phyloP scores from a whole-genome alignment of 2,329 filamentous ascomycete genomes.

The Sporothrix euskadiensis region DNA sequence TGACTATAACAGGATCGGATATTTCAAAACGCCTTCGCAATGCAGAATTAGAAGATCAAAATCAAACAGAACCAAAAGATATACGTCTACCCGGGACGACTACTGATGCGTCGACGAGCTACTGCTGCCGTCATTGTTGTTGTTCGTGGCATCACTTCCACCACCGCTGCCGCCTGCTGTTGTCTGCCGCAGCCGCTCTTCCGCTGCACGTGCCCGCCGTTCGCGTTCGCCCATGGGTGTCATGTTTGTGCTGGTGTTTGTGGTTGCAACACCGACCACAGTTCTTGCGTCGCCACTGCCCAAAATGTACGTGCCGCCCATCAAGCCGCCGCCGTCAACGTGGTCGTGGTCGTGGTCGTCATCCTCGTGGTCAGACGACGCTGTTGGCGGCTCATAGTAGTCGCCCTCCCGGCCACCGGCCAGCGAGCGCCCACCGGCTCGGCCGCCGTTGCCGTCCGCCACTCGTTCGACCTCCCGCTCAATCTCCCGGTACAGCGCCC shows the following conservation, averaged over 20 bases:
- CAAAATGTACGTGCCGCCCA: slow-evolving; percentile 74
- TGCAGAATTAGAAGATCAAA: not conserved
- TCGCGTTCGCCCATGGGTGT: slow-evolving; percentile 65
- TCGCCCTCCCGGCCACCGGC: slow-evolving; percentile 67
- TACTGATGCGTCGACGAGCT: not conserved
- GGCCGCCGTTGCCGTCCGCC: slow-evolving; percentile 72
- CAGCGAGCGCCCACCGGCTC: slow-evolving; percentile 59
- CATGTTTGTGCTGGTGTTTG: not conserved
- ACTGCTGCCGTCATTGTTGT: not conserved
- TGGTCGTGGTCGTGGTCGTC: slow-evolving; percentile 49
- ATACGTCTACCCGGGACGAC: not conserved
- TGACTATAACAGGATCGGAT: not conserved
- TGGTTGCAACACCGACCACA: slow-evolving; percentile 25
- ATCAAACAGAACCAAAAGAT: not conserved
- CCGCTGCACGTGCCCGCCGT: slow-evolving; percentile 71
- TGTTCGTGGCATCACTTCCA: not conserved
- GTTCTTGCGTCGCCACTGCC: slow-evolving; percentile 49
- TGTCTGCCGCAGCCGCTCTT: slow-evolving; percentile 60
- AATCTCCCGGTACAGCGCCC: slow-evolving; percentile 83
- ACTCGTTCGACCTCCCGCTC: slow-evolving; percentile 73
- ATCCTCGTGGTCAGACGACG: slow-evolving; percentile 41
- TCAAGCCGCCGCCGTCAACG: slow-evolving; percentile 74
- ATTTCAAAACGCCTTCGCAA: slow-evolving; percentile 17
- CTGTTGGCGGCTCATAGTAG: slow-evolving; percentile 53
- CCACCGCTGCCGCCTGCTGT: slow-evolving; percentile 29